A percentile compares a stretch with the other conserved stretches of the same genome.
These are phyloP conservation scores for Cryptosporidium canis DNA, from an alignment of 169 alveolate genomes.

Conservation along the genomic window DNA sequence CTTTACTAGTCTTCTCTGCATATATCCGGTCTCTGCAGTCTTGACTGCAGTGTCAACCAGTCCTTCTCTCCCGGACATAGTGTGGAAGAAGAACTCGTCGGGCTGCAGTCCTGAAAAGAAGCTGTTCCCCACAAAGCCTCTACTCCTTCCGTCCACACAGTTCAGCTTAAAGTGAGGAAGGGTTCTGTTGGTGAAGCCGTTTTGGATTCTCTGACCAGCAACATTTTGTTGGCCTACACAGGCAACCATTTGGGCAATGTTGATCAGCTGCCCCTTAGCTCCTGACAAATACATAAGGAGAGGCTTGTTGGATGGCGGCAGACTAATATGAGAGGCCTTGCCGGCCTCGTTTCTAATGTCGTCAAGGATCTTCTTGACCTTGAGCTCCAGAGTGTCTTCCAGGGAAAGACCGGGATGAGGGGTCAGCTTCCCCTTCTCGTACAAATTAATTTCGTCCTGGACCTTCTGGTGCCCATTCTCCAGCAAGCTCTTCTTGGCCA, in stretches of 20 bases:
- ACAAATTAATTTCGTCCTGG: constrained; percentile 85
- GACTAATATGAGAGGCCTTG: constrained; percentile 86
- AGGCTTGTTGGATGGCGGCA: constrained; percentile 92
- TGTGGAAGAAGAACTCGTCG: constrained; percentile 98
- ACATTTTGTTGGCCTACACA: constrained; percentile 99
- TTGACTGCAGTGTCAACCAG: constrained; percentile 98
- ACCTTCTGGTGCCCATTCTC: constrained; percentile 89
- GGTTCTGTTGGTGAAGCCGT: constrained; percentile 96
- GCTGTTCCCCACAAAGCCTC: constrained; percentile 97
- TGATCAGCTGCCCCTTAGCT: constrained; percentile 97
- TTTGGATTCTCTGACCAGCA: constrained; percentile 93
- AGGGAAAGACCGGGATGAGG: constrained; percentile 96
- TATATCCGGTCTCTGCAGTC: constrained; percentile 99
- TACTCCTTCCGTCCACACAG: constrained; percentile 92
- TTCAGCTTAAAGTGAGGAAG: constrained; percentile 95
- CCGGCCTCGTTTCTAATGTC: constrained; percentile 94
- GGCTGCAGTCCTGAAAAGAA: constrained; percentile 93
- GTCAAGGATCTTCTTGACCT: constrained; percentile 89
- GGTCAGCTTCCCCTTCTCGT: constrained; percentile 86
- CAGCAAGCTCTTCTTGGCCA: constrained; percentile 80
- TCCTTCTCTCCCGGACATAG: constrained; percentile 99
- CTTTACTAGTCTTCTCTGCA: constrained; percentile 97
- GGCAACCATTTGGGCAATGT: constrained; percentile 98
- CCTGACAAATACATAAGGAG: constrained; percentile 97
- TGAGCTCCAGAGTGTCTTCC: constrained; percentile 94